Evolutionary conservation across 2,329 filamentous ascomycete genomes (phyloP), one percentile per base, ranked within the genome.

Genomic region (Talaromyces sp.): DNA sequence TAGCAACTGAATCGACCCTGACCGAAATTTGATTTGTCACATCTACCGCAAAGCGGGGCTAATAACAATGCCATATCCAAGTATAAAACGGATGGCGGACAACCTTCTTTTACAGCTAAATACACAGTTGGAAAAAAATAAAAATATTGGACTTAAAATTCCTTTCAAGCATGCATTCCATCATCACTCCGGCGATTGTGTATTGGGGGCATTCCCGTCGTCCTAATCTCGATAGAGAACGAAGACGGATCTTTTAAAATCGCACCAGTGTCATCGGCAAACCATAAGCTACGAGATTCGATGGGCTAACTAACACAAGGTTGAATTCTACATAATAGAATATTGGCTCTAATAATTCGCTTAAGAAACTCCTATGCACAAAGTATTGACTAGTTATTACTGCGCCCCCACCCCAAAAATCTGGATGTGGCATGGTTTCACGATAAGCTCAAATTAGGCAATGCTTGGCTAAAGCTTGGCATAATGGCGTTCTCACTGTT

Each of bases 191-290:
- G 23, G 56, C 50, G 28, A 55, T 60, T 34, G 47, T 56, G 31
- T 61, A 61, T 23, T 61, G 52, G 52, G 59, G 59, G n/a, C 9
- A 61, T 52, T n/a, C 59, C 59, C 30, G 72, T 77, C 14, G 66
- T 80, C 14, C 67, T 80, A 12, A 70, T 80, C 56, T 70, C 75
- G 4, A 74, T 74, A 10, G 68, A 71, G 52, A 81, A 81, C 63
- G 70, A 73, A 65, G 78, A 81, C 61, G 72, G 71, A 5, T 76
- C 73, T 4, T 65, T 66, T 64, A 81, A 81, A 64, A 74, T 81
- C 54, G 70, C 68, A 7, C 74, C 79, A 8, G 79, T 80, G 61
- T 81, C 79, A 16, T 80, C 78, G 5, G 77, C n/a, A n/a, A n/a
- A n/a, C n/a, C n/a, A n/a, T n/a, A n/a, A n/a, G n/a, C n/a, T n/a